Base-by-base conservation (phyloP, 768 basidiomycete genomes). In the Phallus indusiatus region DNA sequence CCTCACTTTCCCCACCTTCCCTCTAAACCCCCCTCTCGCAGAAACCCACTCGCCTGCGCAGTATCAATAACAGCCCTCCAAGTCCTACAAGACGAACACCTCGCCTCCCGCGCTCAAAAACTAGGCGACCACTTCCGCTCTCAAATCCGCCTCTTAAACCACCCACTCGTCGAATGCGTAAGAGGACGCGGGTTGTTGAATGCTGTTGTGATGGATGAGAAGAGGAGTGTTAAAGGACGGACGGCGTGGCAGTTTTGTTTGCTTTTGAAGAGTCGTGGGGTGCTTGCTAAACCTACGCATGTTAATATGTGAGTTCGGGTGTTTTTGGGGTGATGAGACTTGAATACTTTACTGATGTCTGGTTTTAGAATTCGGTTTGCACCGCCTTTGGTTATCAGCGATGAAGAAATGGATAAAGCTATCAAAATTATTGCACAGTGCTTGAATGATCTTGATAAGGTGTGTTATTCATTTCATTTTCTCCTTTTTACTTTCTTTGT, bases 171-270 rank as follows among this genome's bases (percentile, higher is more conserved):
- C n/a, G n/a, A n/a, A n/a, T n/a, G n/a, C n/a, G n/a, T n/a, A n/a
- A n/a, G n/a, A n/a, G n/a, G n/a, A n/a, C n/a, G n/a, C n/a, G n/a
- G n/a, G n/a, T n/a, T 99, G 59, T 74, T 99, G 64, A 98, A 97
- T 68, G 95, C 95, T 8, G 78, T 99, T 24, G 89, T 97, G 21
- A 91, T 98, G 57, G 86, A 97, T 67, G 92, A 97, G 75, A 71
- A 73, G 61, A 81, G 81, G 75, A 91, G 88, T 65, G 71, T 62
- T 51, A 88, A 82, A 72, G 86, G 89, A 16, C 76, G 92, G 54
- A 86, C 89, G 1, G 96, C 94, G 5, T 99, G 95, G 96, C 91
- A 98, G 70, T 77, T 98, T 55, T 98, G 96, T 72, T 68, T 98
- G 68, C 71, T 97, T 67, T 72, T 98, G 70, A 95, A 94, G 84